Conservation (phyloP, 2,329 filamentous ascomycete genomes). For the Epichloe amarillans region DNA sequence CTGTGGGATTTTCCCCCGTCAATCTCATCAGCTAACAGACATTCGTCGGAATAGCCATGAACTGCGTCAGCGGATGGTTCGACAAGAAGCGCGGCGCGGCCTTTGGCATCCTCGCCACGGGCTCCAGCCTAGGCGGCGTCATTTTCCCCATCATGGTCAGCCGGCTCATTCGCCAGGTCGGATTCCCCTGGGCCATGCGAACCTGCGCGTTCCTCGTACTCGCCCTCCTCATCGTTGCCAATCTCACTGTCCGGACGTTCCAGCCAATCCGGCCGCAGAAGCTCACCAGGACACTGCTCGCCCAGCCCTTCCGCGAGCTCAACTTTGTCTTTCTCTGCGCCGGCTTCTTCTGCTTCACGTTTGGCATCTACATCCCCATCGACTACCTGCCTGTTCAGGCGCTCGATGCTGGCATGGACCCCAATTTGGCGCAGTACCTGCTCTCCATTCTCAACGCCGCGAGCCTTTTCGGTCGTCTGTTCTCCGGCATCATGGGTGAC, state of each 20-base stretch:
- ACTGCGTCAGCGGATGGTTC: constrained; percentile 13
- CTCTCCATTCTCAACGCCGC: constrained; percentile 26
- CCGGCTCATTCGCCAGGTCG: constrained; percentile 16
- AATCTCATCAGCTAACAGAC: background rate
- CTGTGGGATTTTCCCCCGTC: background rate
- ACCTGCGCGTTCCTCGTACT: constrained; percentile 14
- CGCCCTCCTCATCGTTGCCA: constrained; percentile 17
- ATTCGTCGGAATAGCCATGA: constrained; percentile 8
- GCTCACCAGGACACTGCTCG: constrained; percentile 7
- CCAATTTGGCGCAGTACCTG: constrained; percentile 19
- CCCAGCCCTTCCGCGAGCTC: constrained; percentile 18
- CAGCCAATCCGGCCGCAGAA: constrained; percentile 10
- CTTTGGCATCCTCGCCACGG: constrained; percentile 15
- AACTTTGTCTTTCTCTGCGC: constrained; percentile 15
- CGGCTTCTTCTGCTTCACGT: constrained; percentile 18
- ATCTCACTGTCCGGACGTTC: constrained; percentile 12
- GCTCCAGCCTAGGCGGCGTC: constrained; percentile 19
- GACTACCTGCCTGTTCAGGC: constrained; percentile 15
- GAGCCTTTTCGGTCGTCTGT: constrained; percentile 23
- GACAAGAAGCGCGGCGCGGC: constrained; percentile 11
- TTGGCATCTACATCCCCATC: constrained; percentile 21
- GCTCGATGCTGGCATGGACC: constrained; percentile 10
- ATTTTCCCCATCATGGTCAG: constrained; percentile 21
- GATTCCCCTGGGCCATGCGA: constrained; percentile 21
- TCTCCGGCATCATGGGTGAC: constrained; percentile 22